Base-by-base conservation (phyloP, 768 basidiomycete genomes). In the Sarcodon aspratus region DNA sequence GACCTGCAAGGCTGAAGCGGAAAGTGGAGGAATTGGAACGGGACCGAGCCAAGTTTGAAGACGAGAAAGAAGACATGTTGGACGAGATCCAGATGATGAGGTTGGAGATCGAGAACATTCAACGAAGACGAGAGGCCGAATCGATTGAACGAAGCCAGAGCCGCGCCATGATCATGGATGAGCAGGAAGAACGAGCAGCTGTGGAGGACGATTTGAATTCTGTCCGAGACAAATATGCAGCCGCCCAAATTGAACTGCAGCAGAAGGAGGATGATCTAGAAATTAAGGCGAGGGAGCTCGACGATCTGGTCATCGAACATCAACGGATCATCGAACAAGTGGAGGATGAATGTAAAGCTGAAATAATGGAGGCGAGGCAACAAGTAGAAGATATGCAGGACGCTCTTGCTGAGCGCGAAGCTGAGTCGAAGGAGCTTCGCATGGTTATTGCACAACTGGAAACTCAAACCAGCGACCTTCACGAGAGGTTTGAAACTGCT, bases 211-310 rank as follows among this genome's bases (percentile, higher is more conserved):
- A 81, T 55, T 58, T 90, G 45, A 87, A 88, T 55, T 72, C 80
- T 0, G 62, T 84, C 34, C 70, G 80, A 44, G 89, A 92, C 66
- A 81, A 79, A 61, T 70, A 89, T 8, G 88, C 89, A 1, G 88
- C 85, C 1, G 75, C 79, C 1, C 73, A 80, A 61, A 90, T 92
- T 53, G 88, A 90, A 63, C 66, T 91, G 27, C 84, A 89, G 63
- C 82, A 88, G 63, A 85, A 79, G 63, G 87, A 94, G 57, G 86
- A 93, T 52, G 93, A 95, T 32, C 63, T 92, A 17, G 89, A 92
- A 47, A 68, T 81, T 61, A 85, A 85, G 68, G 75, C 75, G 49
- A 69, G 74, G 50, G 88, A 91, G 61, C 78, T 93, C 42, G 81
- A 85, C 3, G 86, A 93, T 44, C 62, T 95, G 42, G 73, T 91